Base-by-base conservation (phyloP, 768 basidiomycete species). In the Termitomyces titanicus region DNA sequence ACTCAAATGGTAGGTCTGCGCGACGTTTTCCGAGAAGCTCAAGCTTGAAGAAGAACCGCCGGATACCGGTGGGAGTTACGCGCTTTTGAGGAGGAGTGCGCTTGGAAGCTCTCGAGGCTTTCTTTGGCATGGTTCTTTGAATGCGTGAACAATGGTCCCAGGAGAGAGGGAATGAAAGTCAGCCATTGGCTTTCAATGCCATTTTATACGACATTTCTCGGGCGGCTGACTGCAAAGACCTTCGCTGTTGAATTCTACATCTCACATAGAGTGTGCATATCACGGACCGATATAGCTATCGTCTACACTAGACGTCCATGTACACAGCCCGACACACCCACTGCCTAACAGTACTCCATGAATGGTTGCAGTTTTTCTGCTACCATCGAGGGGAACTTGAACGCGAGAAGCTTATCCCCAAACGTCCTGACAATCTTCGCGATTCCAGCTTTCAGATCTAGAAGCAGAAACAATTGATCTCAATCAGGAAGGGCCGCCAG, bases 371-470 rank as follows among this genome's bases (percentile, higher is more conserved):
- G 64, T 70, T 85, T 86, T 58, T 69, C 74, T 10, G 86, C 88
- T 12, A 73, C 82, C 55, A 75, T 72, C n/a, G 86, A 82, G 3
- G 91, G 84, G 62, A 92, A 89, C 67, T 80, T 89, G 77, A 90
- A 92, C 12, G 88, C 90, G 2, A 77, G 66, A 42, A 93, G 71
- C 64, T 84, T 88, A 60, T 84, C 80, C 5, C 88, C 87, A 68
- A 92, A 93, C 47, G 86, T 90, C 63, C 81, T 74, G 45, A 82
- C 79, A 47, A 93, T 83, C 35, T 82, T 75, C 33, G 79, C 80
- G 11, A 92, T 67, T 2, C 85, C 85, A 47, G 83, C 81, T 64
- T 84, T 88, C 61, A 92, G 61, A 5, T 81, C 89, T 88, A 59
- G 11, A 57, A 59, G 46, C 42, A 37, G 5, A 20, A 29, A 22